These are phyloP conservation scores for Saitoella complicata DNA, from an alignment of 805 yeast species.

Conservation along the genomic window DNA sequence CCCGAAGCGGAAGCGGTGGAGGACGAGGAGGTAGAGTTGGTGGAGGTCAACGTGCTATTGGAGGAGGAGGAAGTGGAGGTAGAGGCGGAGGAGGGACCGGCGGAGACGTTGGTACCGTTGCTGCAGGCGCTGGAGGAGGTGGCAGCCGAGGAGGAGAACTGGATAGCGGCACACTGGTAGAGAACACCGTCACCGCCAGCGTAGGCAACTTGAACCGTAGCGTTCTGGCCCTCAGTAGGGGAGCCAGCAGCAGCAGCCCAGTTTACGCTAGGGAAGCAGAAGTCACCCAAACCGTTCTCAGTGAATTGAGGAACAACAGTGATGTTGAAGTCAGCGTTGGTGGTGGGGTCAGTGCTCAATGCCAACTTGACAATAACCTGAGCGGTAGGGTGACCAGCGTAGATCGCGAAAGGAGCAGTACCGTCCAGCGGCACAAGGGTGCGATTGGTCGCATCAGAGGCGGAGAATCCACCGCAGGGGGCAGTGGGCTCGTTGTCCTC, in stretches of 20 bases:
- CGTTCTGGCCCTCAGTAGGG: constrained; percentile 11
- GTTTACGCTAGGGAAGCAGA: constrained; percentile 14
- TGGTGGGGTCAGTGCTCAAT: constrained; percentile 11
- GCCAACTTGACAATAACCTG: constrained; percentile 13
- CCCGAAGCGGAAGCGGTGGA: constrained; percentile 5
- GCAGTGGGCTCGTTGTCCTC: constrained; percentile 15
- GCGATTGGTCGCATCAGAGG: constrained; percentile 8
- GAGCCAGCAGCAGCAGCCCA: constrained; percentile 8
- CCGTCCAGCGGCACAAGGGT: constrained; percentile 14
- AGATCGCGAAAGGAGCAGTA: constrained; percentile 9
- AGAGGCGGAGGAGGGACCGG: constrained; percentile 12
- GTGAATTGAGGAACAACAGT: constrained; percentile 11
- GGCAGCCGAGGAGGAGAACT: constrained; percentile 11
- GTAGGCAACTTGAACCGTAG: constrained; percentile 16
- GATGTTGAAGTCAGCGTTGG: constrained; percentile 12
- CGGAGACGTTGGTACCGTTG: constrained; percentile 15
- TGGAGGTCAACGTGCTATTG: constrained; percentile 7
- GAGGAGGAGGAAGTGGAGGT: constrained; percentile 6
- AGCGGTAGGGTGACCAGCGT: constrained; percentile 13
- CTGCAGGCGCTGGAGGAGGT: constrained; percentile 10
- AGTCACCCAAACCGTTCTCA: constrained; percentile 15
- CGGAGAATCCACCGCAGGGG: constrained; percentile 16
- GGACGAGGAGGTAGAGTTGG: constrained; percentile 5
- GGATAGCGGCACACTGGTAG: constrained; percentile 17
- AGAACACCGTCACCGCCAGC: constrained; percentile 16